Percentiles rank a stretch among this genome's conserved stretches.
phyloP scores from a whole-genome alignment of 352 stramenopile genomes.

The Pythium coloratum region DNA sequence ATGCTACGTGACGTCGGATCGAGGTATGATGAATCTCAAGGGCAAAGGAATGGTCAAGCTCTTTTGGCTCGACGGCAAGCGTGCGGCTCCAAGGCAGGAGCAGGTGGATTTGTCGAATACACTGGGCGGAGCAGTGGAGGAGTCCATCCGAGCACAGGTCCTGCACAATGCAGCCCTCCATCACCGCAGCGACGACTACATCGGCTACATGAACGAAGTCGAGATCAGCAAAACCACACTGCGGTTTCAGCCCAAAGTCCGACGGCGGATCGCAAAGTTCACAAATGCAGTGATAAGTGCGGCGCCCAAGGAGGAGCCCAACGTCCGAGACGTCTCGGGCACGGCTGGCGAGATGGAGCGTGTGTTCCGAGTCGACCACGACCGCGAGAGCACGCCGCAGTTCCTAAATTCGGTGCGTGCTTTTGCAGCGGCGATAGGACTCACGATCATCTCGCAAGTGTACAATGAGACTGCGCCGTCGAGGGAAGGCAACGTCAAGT shows the following conservation, averaged over 20 bases:
- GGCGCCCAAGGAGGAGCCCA: neutral
- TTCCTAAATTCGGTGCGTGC: constrained; percentile 47
- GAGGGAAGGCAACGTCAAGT: constrained; percentile 31
- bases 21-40: constrained; percentile 70
- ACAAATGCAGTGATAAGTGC: constrained; percentile 9
- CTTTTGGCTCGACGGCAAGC: constrained; percentile 68
- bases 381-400: constrained; percentile 48
- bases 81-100: constrained; percentile 26
- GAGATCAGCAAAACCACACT: constrained; percentile 52
- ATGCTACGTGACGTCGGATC: constrained; percentile 54
- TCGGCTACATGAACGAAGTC: constrained; percentile 62
- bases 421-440: constrained; percentile 31
- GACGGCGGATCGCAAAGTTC: constrained; percentile 1
- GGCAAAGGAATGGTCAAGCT: constrained; percentile 71
- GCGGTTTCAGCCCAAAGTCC: constrained; percentile 44
- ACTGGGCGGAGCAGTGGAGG: constrained; percentile 51
- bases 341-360: constrained; percentile 57
- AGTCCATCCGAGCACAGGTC: constrained; percentile 47
- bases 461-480: constrained; percentile 34
- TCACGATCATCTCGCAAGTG: constrained; percentile 44
- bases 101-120: constrained; percentile 30
- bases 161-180: constrained; percentile 35
- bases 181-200: constrained; percentile 58
- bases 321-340: constrained; percentile 41
- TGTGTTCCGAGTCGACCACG: constrained; percentile 50